These are phyloP conservation scores for Cladophialophora immunda DNA, from an alignment of 2,329 filamentous ascomycete species.

Conservation along the genomic window DNA sequence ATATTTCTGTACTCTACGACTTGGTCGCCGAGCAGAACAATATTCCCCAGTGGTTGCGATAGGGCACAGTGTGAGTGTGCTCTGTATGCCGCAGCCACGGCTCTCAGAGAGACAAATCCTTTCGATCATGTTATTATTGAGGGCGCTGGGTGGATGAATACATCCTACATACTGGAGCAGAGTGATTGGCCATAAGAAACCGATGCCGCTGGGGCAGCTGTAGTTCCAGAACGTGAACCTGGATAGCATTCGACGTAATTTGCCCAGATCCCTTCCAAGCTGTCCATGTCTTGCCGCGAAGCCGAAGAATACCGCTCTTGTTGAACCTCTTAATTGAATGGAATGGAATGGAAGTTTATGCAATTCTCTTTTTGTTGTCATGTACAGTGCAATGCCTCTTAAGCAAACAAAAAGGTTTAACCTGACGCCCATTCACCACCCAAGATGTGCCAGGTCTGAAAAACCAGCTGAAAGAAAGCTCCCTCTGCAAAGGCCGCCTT, in stretches of 20 bases:
- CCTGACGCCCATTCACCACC: slow-evolving; percentile 23
- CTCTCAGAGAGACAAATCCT: not conserved
- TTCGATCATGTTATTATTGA: not conserved
- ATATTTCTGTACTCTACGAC: slow-evolving; percentile 15
- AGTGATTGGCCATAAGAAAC: no score
- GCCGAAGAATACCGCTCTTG: no score
- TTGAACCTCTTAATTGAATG: no score
- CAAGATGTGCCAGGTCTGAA: slow-evolving; percentile 21
- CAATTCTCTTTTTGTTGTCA: slow-evolving; percentile 31
- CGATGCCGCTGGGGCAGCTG: no score
- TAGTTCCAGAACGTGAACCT: no score
- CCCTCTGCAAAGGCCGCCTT: slow-evolving; percentile 30
- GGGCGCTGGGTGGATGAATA: not conserved
- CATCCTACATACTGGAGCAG: no score
- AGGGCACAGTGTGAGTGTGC: not conserved
- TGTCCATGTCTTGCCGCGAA: no score
- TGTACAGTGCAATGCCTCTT: slow-evolving; percentile 41
- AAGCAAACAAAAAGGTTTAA: slow-evolving; percentile 33
- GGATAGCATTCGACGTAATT: no score
- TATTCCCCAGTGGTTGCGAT: not conserved
- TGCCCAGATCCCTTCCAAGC: no score
- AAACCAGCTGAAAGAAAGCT: slow-evolving; percentile 25
- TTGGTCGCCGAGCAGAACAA: slow-evolving; percentile 22
- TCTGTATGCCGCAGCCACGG: not conserved
- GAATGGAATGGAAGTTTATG: slow-evolving; percentile 15